phyloP scores from a whole-genome alignment of 805 yeast genomes.

The Suhomyces pyralidae region DNA sequence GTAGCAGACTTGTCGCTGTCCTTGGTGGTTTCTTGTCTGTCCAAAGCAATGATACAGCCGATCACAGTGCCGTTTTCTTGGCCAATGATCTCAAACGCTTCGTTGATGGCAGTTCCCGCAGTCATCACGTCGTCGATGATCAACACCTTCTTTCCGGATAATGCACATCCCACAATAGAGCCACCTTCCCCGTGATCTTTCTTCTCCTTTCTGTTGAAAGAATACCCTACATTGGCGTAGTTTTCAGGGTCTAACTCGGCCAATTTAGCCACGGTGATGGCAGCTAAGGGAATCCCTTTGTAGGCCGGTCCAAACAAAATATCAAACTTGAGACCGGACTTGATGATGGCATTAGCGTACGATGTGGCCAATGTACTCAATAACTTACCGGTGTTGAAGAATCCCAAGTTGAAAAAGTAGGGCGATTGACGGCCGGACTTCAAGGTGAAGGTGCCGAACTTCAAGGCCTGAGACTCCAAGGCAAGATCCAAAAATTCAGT shows the following conservation, averaged over 20 bases:
- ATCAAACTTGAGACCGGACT: conserved; percentile 79
- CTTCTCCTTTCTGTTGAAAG: conserved; percentile 96
- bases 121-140: conserved; percentile 97
- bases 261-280: conserved; percentile 86
- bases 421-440: conserved; percentile 95
- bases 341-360: conserved; percentile 84
- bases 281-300: conserved; percentile 95
- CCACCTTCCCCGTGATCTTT: conserved; percentile 99
- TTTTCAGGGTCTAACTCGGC: conserved; percentile 86
- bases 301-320: conserved; percentile 96
- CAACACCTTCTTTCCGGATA: conserved; percentile 68
- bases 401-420: conserved; percentile 92
- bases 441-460: conserved; percentile 84
- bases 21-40: conserved; percentile 87
- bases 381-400: conserved; percentile 75
- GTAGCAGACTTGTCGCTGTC: conserved; percentile 74
- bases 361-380: conserved; percentile 81
- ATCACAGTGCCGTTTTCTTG: conserved; percentile 68
- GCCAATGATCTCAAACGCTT: conserved; percentile 79
- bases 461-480: conserved; percentile 73
- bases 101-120: conserved; percentile 97
- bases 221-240: conserved; percentile 70
- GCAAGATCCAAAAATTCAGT: conserved; percentile 77
- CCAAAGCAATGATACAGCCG: conserved; percentile 88
- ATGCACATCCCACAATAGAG: conserved; percentile 77